Evolutionary conservation across 2,329 filamentous ascomycete species (phyloP).

Genomic region (Cercospora beticola): DNA sequence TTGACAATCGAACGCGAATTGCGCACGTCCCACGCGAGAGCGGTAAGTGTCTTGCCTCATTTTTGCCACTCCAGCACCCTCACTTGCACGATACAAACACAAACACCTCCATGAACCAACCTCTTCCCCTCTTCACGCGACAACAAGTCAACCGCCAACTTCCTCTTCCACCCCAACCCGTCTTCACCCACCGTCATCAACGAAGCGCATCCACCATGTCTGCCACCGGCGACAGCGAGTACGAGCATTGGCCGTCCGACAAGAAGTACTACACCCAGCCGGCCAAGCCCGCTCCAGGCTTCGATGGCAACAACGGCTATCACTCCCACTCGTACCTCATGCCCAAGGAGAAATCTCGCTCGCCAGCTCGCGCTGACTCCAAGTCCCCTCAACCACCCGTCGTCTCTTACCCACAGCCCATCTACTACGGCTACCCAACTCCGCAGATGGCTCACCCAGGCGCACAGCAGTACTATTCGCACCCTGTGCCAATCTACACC

Average conservation of each 20-base stretch:
- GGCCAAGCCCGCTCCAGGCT: constrained; percentile 24
- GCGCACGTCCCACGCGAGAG: constrained; percentile 1
- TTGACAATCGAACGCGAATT: constrained; percentile 6
- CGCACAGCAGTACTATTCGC: constrained; percentile 26
- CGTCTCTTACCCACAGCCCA: constrained; percentile 23
- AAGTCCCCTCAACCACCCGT: constrained; percentile 18
- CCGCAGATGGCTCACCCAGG: constrained; percentile 13
- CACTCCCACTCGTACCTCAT: constrained; percentile 31
- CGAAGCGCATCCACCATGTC: constrained; percentile 9
- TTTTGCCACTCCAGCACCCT: constrained; percentile 10
- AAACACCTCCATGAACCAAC: too few species aligned
- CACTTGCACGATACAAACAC: too few species aligned
- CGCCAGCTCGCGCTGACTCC: constrained; percentile 17
- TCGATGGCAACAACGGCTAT: constrained; percentile 34
- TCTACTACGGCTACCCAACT: constrained; percentile 25
- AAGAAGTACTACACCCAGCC: constrained; percentile 18
- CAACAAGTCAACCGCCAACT: constrained; percentile 12
- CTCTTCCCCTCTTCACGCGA: not conserved
- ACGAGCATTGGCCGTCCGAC: constrained; percentile 37
- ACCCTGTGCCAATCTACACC: constrained; percentile 16
- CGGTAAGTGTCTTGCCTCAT: constrained; percentile 18
- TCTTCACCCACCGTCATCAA: constrained; percentile 1
- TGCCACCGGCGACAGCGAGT: constrained; percentile 26
- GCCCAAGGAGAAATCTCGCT: constrained; percentile 22
- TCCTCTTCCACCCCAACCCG: constrained; percentile 14